Evolutionary conservation across 139 green algal genomes (phyloP).

Genomic region (Tetraselmis striata): DNA sequence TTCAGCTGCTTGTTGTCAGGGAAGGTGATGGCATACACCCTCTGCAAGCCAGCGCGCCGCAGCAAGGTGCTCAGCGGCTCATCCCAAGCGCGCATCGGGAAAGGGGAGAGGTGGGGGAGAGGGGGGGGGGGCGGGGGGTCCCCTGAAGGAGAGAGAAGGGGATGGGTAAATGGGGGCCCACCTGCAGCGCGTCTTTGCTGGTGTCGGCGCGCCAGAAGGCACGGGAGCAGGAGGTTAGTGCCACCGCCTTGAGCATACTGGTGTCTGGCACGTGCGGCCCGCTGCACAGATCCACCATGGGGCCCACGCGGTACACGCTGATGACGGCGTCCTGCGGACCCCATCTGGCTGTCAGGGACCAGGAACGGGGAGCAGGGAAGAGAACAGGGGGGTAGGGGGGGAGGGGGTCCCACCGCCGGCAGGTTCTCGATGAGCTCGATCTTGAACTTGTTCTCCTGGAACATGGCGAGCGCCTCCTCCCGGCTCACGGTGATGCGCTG

Average conservation of each 20-base stretch:
- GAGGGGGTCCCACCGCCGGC: slow-evolving; percentile 25
- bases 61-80: not conserved
- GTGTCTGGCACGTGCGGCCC: slow-evolving; percentile 93
- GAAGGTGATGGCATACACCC: slow-evolving; percentile 96
- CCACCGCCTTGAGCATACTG: slow-evolving; percentile 69
- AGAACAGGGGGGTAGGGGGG: no score
- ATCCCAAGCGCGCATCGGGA: no score
- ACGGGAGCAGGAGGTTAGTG: slow-evolving; percentile 60
- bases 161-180: not conserved
- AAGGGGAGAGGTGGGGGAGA: no score
- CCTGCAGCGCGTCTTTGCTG: slow-evolving; percentile 60
- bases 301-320: slow-evolving; percentile 79
- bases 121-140: no score
- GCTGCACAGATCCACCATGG: slow-evolving; percentile 94
- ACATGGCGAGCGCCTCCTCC: slow-evolving; percentile 92
- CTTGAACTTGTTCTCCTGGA: slow-evolving; percentile 99
- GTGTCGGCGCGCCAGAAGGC: slow-evolving; percentile 88
- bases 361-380: no score
- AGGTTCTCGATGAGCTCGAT: slow-evolving; percentile 91
- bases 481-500: slow-evolving; percentile 85
- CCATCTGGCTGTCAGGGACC: no score
- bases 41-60: slow-evolving; percentile 48
- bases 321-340: slow-evolving; percentile 76
- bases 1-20: slow-evolving; percentile 89
- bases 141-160: not conserved